phyloP scores from a whole-genome alignment of 2,329 filamentous ascomycete species.

The Penicillium expansum region DNA sequence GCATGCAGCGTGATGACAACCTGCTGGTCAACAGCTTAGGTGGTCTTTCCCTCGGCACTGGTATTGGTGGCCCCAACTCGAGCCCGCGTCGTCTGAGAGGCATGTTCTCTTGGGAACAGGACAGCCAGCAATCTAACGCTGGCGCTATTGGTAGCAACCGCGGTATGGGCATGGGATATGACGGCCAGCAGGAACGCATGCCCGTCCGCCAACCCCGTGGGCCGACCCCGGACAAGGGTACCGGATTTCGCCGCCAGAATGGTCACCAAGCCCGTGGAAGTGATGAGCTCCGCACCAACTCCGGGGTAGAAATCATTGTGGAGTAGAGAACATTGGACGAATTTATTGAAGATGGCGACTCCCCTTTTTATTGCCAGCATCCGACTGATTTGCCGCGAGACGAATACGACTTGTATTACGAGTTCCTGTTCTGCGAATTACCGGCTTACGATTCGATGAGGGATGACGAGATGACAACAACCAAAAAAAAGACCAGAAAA shows the following conservation, averaged over 20 bases:
- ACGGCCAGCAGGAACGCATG: slow-evolving; percentile 53
- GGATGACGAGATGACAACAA: slow-evolving; percentile 48
- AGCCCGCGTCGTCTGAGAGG: slow-evolving; percentile 60
- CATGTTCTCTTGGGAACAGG: slow-evolving; percentile 61
- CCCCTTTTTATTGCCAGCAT: slow-evolving; percentile 35
- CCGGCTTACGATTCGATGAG: slow-evolving; percentile 49
- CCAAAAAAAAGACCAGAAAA: slow-evolving; percentile 40
- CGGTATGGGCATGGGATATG: slow-evolving; percentile 58
- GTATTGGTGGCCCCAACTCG: slow-evolving; percentile 44
- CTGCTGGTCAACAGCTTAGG: slow-evolving; percentile 63
- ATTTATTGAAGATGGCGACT: slow-evolving; percentile 33
- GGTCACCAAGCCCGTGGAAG: slow-evolving; percentile 61
- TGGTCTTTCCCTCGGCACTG: slow-evolving; percentile 57
- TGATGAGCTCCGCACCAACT: slow-evolving; percentile 61
- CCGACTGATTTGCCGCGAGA: slow-evolving; percentile 42
- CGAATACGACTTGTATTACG: slow-evolving; percentile 44
- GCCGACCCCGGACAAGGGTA: slow-evolving; percentile 58
- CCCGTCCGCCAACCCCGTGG: slow-evolving; percentile 63
- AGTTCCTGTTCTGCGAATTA: slow-evolving; percentile 40
- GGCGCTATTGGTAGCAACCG: slow-evolving; percentile 65
- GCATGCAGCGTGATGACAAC: slow-evolving; percentile 54
- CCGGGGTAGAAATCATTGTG: slow-evolving; percentile 62
- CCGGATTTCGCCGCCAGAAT: slow-evolving; percentile 59
- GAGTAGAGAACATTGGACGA: slow-evolving; percentile 44
- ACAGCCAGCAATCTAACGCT: slow-evolving; percentile 47